These are phyloP conservation scores for Rhododendron henanense DNA, from an alignment of 148 eudicot species.

Conservation along the genomic window DNA sequence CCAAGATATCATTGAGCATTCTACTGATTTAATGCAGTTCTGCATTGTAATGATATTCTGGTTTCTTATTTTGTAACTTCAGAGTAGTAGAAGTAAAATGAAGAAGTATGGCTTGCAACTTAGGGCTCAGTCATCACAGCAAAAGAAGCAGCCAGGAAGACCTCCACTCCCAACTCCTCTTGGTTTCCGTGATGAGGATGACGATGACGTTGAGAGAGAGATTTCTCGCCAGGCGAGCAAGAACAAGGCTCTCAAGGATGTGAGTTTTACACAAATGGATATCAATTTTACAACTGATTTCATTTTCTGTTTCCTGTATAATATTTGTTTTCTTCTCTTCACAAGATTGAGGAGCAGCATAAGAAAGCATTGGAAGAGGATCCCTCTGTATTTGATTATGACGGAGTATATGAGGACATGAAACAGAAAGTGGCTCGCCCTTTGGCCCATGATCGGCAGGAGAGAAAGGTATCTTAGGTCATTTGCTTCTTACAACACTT, in stretches of 20 bases:
- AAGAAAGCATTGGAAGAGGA: constrained; percentile 93
- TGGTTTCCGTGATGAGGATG: constrained; percentile 60
- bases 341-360: constrained; percentile 83
- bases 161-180: constrained; percentile 45
- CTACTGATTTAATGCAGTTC: background rate
- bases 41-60: background rate
- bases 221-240: constrained; percentile 82
- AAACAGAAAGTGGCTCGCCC: constrained; percentile 59
- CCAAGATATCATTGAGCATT: background rate
- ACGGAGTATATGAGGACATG: constrained; percentile 87
- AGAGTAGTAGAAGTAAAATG: constrained; percentile 19
- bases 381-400: constrained; percentile 86
- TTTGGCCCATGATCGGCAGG: constrained; percentile 55
- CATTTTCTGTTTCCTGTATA: background rate
- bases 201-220: constrained; percentile 65
- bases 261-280: constrained; percentile 18
- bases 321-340: background rate
- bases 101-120: constrained; percentile 71
- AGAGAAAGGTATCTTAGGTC: constrained; percentile 51
- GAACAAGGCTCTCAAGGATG: constrained; percentile 72
- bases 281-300: background rate
- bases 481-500: constrained; percentile 2
- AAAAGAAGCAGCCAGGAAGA: constrained; percentile 40
- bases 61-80: background rate
- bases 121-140: constrained; percentile 65